Base-by-base conservation (phyloP, 1,284 basidiomycete species). In the Sanguinoderma infundibulare region DNA sequence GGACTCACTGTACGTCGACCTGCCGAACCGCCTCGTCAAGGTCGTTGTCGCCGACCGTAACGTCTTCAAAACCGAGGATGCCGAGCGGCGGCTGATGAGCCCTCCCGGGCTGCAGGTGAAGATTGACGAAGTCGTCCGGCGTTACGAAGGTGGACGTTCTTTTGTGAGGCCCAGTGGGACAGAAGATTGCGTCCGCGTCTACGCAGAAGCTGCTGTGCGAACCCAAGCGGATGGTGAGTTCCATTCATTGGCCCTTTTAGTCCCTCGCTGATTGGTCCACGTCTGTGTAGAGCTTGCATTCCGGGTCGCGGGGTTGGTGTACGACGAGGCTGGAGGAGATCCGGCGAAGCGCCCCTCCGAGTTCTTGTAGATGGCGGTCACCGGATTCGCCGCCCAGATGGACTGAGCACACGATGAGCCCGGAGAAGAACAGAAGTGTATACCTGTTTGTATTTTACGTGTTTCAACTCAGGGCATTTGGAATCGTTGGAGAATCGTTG, bases 151-250 rank as follows among this genome's bases (percentile, higher is more conserved):
- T 35, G 98, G 96, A 0, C 85, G 98, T 51, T 87, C 92, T 28
- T 99, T 99, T 75, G 97, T 99, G 14, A 79, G 98, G 61, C 98
- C 98, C 1, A 98, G 95, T 76, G 98, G 98, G 12, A 99, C 98
- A 20, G 98, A 99, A 75, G 96, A 99, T 73, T 97, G 98, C 47
- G 98, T 99, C 12, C 85, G 98, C 64, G 96, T 99, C 8, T 99
- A 99, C 73, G 98, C 97, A 0, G 98, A 99, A 77, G 96, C 97
- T 1, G 83, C 81, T 40, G 81, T 87, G 44, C 84, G 84, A 58
- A 77, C 85, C 15, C 89, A 93, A 66, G 92, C 93, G 17, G 94
- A 97, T 73, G 91, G 95, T 96, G 66, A 74, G 22, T 42, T 38
- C 53, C 32, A 32, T 50, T 39, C 49, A 47, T 52, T 63, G n/a